phyloP scores from a whole-genome alignment of 1,284 basidiomycete genomes.

The Peniophora sp. region DNA sequence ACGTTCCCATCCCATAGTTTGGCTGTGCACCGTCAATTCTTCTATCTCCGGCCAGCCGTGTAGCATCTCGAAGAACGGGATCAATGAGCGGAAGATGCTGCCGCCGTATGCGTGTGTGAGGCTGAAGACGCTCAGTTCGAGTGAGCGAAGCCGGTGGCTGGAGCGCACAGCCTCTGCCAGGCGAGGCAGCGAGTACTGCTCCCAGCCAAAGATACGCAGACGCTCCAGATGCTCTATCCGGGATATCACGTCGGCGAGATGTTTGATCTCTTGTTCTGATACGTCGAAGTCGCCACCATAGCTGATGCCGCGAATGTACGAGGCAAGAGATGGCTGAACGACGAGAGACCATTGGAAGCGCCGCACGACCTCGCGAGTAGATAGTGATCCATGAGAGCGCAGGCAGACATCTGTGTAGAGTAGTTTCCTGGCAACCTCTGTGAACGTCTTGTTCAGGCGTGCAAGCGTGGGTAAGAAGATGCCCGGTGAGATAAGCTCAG shows the following conservation, averaged over 20 bases:
- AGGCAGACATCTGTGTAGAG: slow-evolving; percentile 1
- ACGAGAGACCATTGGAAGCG: not conserved
- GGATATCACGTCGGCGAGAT: not conserved
- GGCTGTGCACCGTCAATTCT: not conserved
- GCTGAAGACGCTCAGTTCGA: not conserved
- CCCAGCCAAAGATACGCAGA: not conserved
- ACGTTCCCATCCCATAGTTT: slow-evolving; percentile 2
- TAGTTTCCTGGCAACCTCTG: not conserved
- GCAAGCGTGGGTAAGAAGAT: not conserved
- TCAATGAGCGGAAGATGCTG: not conserved
- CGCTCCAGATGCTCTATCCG: not conserved
- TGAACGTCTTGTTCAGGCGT: not conserved
- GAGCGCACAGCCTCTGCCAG: not conserved
- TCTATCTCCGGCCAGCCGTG: not conserved
- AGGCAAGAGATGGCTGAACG: not conserved
- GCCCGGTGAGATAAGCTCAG: not conserved
- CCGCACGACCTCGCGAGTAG: not conserved
- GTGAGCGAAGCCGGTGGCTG: not conserved
- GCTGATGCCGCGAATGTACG: not conserved
- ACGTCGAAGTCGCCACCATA: not conserved
- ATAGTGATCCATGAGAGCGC: too few relatives aligned
- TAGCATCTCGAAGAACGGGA: slow-evolving; percentile 1
- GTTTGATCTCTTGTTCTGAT: not conserved
- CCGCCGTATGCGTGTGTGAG: not conserved
- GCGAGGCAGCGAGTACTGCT: not conserved